Conservation (phyloP, 2,329 filamentous ascomycete species). For the Bipolaris oryzae region DNA sequence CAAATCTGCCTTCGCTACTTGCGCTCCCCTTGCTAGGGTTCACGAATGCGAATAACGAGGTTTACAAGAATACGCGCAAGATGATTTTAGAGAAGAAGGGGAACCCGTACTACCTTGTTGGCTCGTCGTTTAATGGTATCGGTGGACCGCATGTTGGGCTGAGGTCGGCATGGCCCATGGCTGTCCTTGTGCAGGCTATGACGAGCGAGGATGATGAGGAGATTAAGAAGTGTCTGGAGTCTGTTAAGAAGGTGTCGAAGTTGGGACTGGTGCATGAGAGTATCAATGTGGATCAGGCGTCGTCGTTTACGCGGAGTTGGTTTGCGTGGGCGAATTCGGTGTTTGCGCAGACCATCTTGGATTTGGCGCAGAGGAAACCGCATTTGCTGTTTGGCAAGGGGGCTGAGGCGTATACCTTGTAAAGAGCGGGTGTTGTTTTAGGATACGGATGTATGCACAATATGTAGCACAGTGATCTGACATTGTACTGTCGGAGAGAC, state of each 20-base stretch:
- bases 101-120: constrained; percentile 88
- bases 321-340: constrained; percentile 99
- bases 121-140: constrained; percentile 80
- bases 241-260: constrained; percentile 75
- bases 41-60: constrained; percentile 64
- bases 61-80: constrained; percentile 86
- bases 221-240: constrained; percentile 72
- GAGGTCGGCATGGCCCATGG: constrained; percentile 97
- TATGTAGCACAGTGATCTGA: not conserved
- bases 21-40: constrained; percentile 82
- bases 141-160: constrained; percentile 84
- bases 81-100: constrained; percentile 76
- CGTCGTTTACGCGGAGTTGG: constrained; percentile 68
- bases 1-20: constrained; percentile 82
- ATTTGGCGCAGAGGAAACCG: constrained; percentile 86
- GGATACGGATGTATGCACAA: not conserved
- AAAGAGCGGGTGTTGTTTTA: not conserved
- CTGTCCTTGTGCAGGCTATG: constrained; percentile 86
- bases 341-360: constrained; percentile 89
- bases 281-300: constrained; percentile 52
- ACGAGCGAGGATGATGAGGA: constrained; percentile 84
- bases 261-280: constrained; percentile 86
- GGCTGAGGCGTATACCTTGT: constrained; percentile 48
- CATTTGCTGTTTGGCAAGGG: constrained; percentile 79
- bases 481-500: not conserved